Conservation (phyloP, 441 rosid species). For the Pelargonium cotyledonis region DNA sequence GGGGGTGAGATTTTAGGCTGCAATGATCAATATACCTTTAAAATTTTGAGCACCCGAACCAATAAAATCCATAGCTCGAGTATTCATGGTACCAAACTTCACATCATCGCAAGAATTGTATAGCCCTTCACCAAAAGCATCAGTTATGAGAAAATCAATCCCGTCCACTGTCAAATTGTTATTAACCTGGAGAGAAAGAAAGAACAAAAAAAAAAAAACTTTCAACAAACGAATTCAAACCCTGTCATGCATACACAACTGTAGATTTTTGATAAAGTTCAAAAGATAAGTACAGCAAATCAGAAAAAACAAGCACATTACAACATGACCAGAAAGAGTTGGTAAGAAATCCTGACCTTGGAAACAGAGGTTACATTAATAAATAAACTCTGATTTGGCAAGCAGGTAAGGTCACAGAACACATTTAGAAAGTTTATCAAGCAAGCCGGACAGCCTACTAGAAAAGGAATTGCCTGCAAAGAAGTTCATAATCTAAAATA, state of each 20-base stretch:
- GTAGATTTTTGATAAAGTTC: neutral
- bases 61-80: slow-evolving; percentile 66
- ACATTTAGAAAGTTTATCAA: slow-evolving; percentile 88
- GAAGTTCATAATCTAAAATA: slow-evolving; percentile 8
- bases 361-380: slow-evolving; percentile 76
- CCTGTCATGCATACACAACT: neutral
- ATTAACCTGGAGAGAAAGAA: slow-evolving; percentile 48
- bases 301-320: slow-evolving; percentile 9
- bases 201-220: no score
- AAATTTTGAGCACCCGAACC: slow-evolving; percentile 86
- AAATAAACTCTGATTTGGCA: slow-evolving; percentile 89
- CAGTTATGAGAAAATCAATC: slow-evolving; percentile 67
- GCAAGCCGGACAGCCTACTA: slow-evolving; percentile 98
- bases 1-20: slow-evolving; percentile 10
- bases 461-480: slow-evolving; percentile 85
- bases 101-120: slow-evolving; percentile 92
- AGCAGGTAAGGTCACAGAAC: slow-evolving; percentile 94
- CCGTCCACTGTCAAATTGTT: slow-evolving; percentile 75
- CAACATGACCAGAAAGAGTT: slow-evolving; percentile 9
- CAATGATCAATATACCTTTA: slow-evolving; percentile 40
- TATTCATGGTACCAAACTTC: slow-evolving; percentile 90
- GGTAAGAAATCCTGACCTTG: slow-evolving; percentile 43
- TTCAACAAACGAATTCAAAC: neutral
- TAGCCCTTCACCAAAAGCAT: slow-evolving; percentile 75
- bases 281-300: slow-evolving; percentile 8